Evolutionary conservation across 768 basidiomycete genomes (phyloP).

Genomic region (Suillus weaverae): DNA sequence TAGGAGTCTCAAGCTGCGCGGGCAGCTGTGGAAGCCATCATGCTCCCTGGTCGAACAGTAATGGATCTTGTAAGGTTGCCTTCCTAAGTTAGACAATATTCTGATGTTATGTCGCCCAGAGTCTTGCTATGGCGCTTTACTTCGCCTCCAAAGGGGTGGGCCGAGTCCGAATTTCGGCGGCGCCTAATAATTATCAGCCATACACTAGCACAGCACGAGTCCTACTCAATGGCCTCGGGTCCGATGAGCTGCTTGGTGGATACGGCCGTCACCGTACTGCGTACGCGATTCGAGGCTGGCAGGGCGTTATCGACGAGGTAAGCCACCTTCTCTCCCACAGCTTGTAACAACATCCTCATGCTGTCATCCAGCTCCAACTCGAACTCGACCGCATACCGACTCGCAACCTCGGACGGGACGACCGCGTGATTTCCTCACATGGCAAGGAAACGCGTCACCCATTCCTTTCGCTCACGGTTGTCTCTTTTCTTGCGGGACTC

Average conservation of each 20-base stretch:
- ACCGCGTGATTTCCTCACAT: slow-evolving; percentile 87
- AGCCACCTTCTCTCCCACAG: slow-evolving; percentile 4
- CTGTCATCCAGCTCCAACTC: slow-evolving; percentile 68
- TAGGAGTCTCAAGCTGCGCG: slow-evolving; percentile 69
- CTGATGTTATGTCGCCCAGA: slow-evolving; percentile 45
- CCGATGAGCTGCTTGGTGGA: slow-evolving; percentile 94
- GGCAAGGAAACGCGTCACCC: slow-evolving; percentile 94
- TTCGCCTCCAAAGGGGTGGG: slow-evolving; percentile 89
- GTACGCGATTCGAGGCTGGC: slow-evolving; percentile 68
- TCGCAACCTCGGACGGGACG: slow-evolving; percentile 92
- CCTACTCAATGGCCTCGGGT: slow-evolving; percentile 86
- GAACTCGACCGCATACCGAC: slow-evolving; percentile 85
- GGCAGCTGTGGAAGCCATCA: slow-evolving; percentile 59
- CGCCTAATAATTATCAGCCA: slow-evolving; percentile 32
- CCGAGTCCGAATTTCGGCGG: slow-evolving; percentile 40
- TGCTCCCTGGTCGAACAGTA: slow-evolving; percentile 79
- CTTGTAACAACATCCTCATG: not conserved
- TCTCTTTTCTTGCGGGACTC: slow-evolving; percentile 72
- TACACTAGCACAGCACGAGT: slow-evolving; percentile 82
- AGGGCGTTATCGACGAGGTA: slow-evolving; percentile 80
- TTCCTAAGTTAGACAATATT: not conserved
- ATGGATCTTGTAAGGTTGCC: slow-evolving; percentile 78
- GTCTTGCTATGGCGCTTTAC: slow-evolving; percentile 87
- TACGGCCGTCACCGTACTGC: slow-evolving; percentile 87
- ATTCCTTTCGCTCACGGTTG: slow-evolving; percentile 79